Evolutionary conservation across 306 rosid species (phyloP), one percentile per base, ranked within the genome.

Genomic region (Calophaca sinica): DNA sequence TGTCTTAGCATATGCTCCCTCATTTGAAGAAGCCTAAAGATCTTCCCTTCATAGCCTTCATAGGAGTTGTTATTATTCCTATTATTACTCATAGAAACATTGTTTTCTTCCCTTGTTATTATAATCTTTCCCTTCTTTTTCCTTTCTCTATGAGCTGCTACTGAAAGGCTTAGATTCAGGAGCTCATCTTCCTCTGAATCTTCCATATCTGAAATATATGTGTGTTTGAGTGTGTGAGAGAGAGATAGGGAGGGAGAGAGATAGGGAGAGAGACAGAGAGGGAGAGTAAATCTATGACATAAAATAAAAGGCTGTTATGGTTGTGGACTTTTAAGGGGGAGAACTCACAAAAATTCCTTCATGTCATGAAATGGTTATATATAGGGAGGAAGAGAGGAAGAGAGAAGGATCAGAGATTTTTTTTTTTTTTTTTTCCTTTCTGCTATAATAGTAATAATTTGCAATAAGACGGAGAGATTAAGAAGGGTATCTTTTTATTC

Each of bases 81-180:
- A 52, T 5, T 28, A 61, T 46, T 48, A 46, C 72, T 77, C 72
- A 73, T 76, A 28, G 81, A 76, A 28, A 68, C 38, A 74, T 38
- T 62, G 11, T 62, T 38, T 3, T 62, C 12, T 62, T 45, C 26
- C 3, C 15, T 28, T 15, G 20, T 57, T n/a, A 64, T 57, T 10
- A 68, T 55, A 12, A 20, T 68, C 75, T 82, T 87, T 38, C 86
- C 87, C 60, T 89, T 87, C 72, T 71, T 86, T 79, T 78, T 82
- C 61, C 81, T 89, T 70, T 88, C 88, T 33, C 71, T 79, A 14
- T 73, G 71, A 8, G 88, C 44, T 36, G 85, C 87, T 48, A 86
- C 87, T 29, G 89, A 86, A 12, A 91, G 97, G 88, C 85, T 91
- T 7, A 91, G 97, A 80, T 83, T 89, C 83, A 91, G 81, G 70